phyloP scores from a whole-genome alignment of 2,329 filamentous ascomycete species.

The Scleromitrula shiraiana region DNA sequence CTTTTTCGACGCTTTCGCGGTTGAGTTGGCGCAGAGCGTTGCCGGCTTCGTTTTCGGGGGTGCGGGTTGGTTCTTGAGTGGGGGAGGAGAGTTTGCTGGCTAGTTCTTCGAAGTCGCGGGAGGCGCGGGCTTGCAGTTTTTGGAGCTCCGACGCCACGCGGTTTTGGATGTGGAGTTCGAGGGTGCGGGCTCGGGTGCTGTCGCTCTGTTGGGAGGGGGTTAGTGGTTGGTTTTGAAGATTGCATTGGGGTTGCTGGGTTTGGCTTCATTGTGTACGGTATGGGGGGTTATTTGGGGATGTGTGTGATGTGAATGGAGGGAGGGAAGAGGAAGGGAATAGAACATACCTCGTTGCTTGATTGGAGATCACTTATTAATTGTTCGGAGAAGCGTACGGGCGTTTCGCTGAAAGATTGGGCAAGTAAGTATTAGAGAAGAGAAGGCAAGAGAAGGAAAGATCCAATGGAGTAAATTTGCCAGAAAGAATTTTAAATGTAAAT shows the following conservation, averaged over 20 bases:
- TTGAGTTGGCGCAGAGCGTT: conserved; percentile 29
- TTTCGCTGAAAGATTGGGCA: conserved; percentile 37
- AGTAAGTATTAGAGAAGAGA: too few relatives aligned
- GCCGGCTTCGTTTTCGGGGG: conserved; percentile 23
- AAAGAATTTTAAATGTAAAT: too few relatives aligned
- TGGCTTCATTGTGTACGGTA: too few relatives aligned
- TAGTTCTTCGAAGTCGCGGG: conserved; percentile 59
- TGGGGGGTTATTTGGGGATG: too few relatives aligned
- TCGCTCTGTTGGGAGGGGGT: conserved; percentile 72
- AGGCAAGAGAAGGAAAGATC: too few relatives aligned
- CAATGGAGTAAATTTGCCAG: too few relatives aligned
- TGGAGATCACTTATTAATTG: conserved; percentile 78
- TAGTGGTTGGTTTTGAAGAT: too few relatives aligned
- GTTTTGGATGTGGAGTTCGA: conserved; percentile 81
- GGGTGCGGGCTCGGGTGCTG: conserved; percentile 70
- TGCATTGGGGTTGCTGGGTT: too few relatives aligned
- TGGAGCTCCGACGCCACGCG: conserved; percentile 82
- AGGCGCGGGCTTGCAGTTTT: conserved; percentile 64
- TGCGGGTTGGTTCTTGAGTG: conserved; percentile 10
- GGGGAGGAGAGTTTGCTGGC: conserved; percentile 55
- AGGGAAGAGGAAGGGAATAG: too few relatives aligned
- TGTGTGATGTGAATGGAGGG: not conserved
- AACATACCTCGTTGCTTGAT: conserved; percentile 70
- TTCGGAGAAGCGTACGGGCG: conserved; percentile 66
- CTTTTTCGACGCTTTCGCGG: conserved; percentile 47